phyloP scores from a whole-genome alignment of 768 basidiomycete genomes.

The Leccinum subtestaceum region DNA sequence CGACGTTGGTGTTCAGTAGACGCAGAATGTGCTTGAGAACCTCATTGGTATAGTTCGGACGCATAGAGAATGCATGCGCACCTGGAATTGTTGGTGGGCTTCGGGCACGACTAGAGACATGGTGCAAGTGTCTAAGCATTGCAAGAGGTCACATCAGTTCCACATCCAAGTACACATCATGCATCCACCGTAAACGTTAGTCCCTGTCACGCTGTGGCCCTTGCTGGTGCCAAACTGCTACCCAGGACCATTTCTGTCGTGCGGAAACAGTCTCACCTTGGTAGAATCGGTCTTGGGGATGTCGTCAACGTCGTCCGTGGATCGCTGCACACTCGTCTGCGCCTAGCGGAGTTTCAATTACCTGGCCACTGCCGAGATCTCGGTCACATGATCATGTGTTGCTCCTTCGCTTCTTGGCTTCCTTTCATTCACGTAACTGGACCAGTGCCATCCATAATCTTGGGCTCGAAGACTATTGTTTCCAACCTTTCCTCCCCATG shows the following conservation, averaged over 20 bases:
- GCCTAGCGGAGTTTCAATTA: slow-evolving; percentile 23
- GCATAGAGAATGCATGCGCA: slow-evolving; percentile 30
- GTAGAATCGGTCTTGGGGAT: slow-evolving; percentile 17
- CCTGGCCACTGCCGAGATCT: slow-evolving; percentile 19
- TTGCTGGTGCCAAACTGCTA: background rate
- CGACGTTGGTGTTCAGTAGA: slow-evolving; percentile 99
- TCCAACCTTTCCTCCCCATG: no score
- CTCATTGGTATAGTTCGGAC: slow-evolving; percentile 2
- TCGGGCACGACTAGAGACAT: slow-evolving; percentile 99
- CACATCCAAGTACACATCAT: slow-evolving; percentile 6
- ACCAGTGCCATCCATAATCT: no score
- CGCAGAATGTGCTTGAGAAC: slow-evolving; percentile 88
- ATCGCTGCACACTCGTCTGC: background rate
- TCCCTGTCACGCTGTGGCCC: background rate
- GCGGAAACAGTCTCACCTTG: slow-evolving; percentile 26
- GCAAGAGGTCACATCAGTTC: slow-evolving; percentile 12
- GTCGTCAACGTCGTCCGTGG: slow-evolving; percentile 15
- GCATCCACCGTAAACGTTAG: slow-evolving; percentile 22
- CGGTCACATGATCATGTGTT: slow-evolving; percentile 23
- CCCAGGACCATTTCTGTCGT: background rate
- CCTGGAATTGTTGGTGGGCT: slow-evolving; percentile 94
- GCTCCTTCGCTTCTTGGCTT: no score
- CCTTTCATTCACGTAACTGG: no score
- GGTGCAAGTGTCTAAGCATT: slow-evolving; percentile 20
- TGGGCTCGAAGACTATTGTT: no score